Conservation (phyloP, 2,329 filamentous ascomycete genomes). For the Curvularia sp. region DNA sequence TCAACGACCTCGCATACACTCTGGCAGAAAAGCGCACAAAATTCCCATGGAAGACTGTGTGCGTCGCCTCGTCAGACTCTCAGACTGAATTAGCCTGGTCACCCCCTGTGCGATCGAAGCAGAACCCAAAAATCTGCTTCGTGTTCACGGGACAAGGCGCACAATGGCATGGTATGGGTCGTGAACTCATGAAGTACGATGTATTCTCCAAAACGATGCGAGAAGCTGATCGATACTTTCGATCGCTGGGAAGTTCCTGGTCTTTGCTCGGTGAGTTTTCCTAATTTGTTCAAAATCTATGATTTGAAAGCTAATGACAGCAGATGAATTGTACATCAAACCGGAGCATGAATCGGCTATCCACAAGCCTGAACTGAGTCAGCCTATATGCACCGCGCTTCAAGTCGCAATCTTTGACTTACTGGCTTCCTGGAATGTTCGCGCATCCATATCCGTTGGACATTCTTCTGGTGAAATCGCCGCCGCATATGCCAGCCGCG, state of each 20-base stretch:
- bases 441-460: conserved; percentile 28
- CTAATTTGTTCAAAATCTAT: background rate
- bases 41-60: conserved; percentile 20
- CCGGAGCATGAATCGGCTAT: conserved; percentile 12
- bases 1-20: conserved; percentile 22
- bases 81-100: conserved; percentile 7
- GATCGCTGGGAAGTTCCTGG: conserved; percentile 24
- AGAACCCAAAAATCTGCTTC: conserved; percentile 6
- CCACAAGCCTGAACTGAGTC: conserved; percentile 25
- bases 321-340: conserved; percentile 22
- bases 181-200: conserved; percentile 25
- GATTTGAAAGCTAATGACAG: background rate
- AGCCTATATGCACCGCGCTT: conserved; percentile 30
- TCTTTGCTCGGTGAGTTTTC: conserved; percentile 13
- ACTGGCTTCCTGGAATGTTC: conserved; percentile 24
- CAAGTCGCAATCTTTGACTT: conserved; percentile 34
- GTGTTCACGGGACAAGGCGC: conserved; percentile 47
- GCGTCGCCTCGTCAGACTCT: background rate
- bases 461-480: conserved; percentile 48
- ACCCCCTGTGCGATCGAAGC: conserved; percentile 6
- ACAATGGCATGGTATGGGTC: conserved; percentile 38
- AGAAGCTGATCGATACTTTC: conserved; percentile 20
- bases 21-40: conserved; percentile 13
- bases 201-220: conserved; percentile 22
- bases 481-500: conserved; percentile 37